Conservation (phyloP, 129 eudicot species). For the Mikania micrantha region DNA sequence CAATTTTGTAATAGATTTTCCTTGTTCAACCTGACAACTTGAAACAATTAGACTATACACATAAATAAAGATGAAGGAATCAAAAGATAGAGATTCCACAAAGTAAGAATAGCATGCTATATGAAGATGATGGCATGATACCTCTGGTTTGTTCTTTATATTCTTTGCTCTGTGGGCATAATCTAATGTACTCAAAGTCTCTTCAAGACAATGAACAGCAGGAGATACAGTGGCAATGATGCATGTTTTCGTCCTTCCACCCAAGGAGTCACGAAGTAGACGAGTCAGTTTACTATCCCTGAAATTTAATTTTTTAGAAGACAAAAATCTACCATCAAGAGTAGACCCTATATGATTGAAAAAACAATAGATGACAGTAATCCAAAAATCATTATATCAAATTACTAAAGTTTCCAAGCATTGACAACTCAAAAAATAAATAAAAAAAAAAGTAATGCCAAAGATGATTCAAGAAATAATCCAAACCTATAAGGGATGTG, state of each 20-base stretch:
- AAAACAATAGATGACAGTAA: neutral
- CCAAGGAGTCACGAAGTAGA: constrained; percentile 89
- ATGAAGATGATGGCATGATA: constrained; percentile 13
- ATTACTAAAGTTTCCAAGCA: neutral
- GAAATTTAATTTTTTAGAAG: constrained; percentile 2
- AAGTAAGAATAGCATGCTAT: neutral
- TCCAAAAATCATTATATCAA: neutral
- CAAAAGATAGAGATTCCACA: neutral
- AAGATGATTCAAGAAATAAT: neutral
- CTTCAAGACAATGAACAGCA: constrained; percentile 96
- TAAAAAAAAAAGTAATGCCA: neutral
- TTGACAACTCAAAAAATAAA: neutral
- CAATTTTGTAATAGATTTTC: neutral
- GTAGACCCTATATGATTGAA: neutral
- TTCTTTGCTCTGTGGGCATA: constrained; percentile 96
- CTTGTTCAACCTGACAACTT: neutral
- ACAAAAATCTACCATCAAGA: neutral
- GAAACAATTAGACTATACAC: neutral
- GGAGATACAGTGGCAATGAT: constrained; percentile 98
- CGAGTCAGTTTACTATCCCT: constrained; percentile 98
- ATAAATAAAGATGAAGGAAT: neutral
- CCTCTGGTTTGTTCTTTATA: constrained; percentile 94
- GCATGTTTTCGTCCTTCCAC: constrained; percentile 97
- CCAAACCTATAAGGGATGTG: constrained; percentile 89
- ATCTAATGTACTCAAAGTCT: constrained; percentile 92